A percentile compares a stretch with the other conserved stretches of the same genome.
Conservation (phyloP, 2,329 filamentous ascomycete genomes). For the Penicillium nordicum region DNA sequence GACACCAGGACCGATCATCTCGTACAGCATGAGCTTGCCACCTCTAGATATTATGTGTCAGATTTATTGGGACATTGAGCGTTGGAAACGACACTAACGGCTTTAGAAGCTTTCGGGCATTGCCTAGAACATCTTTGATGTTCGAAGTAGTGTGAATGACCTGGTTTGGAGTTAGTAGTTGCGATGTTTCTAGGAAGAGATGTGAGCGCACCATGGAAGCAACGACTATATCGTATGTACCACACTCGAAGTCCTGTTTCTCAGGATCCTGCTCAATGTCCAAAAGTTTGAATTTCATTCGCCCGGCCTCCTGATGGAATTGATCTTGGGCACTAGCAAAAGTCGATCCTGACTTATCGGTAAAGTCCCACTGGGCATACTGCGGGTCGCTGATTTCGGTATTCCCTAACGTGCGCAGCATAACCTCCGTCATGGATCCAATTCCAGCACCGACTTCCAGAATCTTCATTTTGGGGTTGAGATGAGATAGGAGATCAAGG, state of each 20-base stretch:
- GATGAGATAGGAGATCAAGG: constrained; percentile 9
- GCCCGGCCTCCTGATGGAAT: constrained; percentile 8
- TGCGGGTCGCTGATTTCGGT: not conserved
- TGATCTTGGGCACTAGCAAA: constrained; percentile 7
- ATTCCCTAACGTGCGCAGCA: not conserved
- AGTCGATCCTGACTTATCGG: constrained; percentile 16
- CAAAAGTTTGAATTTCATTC: constrained; percentile 12
- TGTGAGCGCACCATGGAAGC: not conserved
- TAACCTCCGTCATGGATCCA: not conserved
- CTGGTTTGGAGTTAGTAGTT: not conserved
- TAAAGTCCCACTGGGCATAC: constrained; percentile 6
- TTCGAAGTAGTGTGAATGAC: not conserved
- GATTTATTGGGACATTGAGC: not conserved
- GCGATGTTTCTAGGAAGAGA: not conserved
- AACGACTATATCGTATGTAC: constrained; percentile 19
- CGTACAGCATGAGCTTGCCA: not conserved
- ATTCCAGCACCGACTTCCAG: constrained; percentile 16
- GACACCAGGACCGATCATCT: not conserved
- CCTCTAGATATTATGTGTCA: not conserved
- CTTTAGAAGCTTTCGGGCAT: not conserved
- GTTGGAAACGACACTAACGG: not conserved
- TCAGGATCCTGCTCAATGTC: constrained; percentile 18
- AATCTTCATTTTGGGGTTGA: constrained; percentile 11
- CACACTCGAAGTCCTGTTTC: constrained; percentile 16
- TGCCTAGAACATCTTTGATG: not conserved